phyloP scores from a whole-genome alignment of 2,329 filamentous ascomycete genomes.

The Xylariaceae sp. region DNA sequence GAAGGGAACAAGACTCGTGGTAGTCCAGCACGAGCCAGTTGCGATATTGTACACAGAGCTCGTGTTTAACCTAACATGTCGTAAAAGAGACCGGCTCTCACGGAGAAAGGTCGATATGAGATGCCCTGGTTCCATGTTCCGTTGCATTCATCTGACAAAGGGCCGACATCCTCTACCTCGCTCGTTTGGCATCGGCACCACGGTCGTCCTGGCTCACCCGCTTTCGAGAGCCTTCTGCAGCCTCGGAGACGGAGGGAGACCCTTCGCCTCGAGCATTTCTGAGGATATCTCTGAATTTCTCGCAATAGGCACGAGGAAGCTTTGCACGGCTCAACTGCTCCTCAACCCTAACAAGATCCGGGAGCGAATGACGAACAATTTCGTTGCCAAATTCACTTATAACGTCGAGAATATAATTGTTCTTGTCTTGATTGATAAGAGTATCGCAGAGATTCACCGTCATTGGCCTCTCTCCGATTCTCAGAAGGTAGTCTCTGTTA shows the following conservation, averaged over 20 bases:
- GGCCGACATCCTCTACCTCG: slow-evolving; percentile 14
- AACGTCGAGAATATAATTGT: slow-evolving; percentile 41
- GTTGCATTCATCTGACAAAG: not conserved
- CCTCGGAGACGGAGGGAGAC: slow-evolving; percentile 6
- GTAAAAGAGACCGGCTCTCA: slow-evolving; percentile 1
- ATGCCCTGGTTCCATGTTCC: slow-evolving; percentile 4
- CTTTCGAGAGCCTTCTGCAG: slow-evolving; percentile 16
- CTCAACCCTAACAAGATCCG: slow-evolving; percentile 33
- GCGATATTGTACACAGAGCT: slow-evolving; percentile 1
- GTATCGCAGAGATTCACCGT: slow-evolving; percentile 19
- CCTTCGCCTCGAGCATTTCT: slow-evolving; percentile 22
- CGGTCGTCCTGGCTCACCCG: slow-evolving; percentile 17
- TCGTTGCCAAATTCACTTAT: slow-evolving; percentile 29
- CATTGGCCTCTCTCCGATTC: not conserved
- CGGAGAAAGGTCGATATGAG: not conserved
- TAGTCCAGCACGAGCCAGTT: slow-evolving; percentile 10
- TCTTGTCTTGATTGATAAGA: slow-evolving; percentile 7
- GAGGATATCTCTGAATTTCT: slow-evolving; percentile 29
- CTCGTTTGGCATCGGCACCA: slow-evolving; percentile 23
- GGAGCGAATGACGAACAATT: slow-evolving; percentile 18
- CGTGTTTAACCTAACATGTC: not conserved
- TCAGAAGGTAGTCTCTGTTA: slow-evolving; percentile 30
- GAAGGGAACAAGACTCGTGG: slow-evolving; percentile 13
- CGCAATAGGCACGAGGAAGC: slow-evolving; percentile 26
- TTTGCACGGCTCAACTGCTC: slow-evolving; percentile 22